phyloP scores from a whole-genome alignment of 768 basidiomycete species.

The Boletus sp. region DNA sequence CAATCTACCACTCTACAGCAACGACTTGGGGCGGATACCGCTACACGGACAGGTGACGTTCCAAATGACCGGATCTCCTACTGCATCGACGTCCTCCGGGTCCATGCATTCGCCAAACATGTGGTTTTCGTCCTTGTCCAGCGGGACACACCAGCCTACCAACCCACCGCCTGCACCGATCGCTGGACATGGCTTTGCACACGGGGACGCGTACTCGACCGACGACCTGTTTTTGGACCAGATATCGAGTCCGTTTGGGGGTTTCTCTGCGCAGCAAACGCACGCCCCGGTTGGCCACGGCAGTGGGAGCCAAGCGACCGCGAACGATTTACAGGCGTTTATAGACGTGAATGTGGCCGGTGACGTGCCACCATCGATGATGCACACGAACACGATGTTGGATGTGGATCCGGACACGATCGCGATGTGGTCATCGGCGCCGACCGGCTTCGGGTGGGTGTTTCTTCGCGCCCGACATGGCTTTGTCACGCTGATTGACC shows the following conservation, averaged over 20 bases:
- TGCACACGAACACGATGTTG: constrained; percentile 1
- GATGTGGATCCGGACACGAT: constrained; percentile 48
- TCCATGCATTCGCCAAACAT: constrained; percentile 5
- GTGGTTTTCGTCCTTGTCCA: constrained; percentile 21
- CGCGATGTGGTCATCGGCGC: constrained; percentile 61
- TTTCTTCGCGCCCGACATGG: too few species aligned
- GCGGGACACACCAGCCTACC: neutral
- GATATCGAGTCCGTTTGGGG: constrained; percentile 10
- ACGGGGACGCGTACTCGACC: constrained; percentile 13
- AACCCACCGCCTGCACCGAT: neutral
- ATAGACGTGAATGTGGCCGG: constrained; percentile 4
- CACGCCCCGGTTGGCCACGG: neutral
- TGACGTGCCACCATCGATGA: neutral
- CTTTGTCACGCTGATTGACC: neutral
- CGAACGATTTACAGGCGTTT: constrained; percentile 13
- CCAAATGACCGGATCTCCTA: neutral
- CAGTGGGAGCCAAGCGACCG: neutral
- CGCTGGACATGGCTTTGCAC: constrained; percentile 1
- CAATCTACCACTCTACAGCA: constrained; percentile 52
- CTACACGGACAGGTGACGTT: constrained; percentile 33
- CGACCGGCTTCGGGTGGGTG: constrained; percentile 58
- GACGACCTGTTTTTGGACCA: constrained; percentile 23
- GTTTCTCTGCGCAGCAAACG: neutral
- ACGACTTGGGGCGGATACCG: constrained; percentile 56
- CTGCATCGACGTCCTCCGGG: neutral